Percentiles rank a stretch among this genome's conserved stretches.
Evolutionary conservation across 2,329 filamentous ascomycete genomes (phyloP).

Genomic region (Colletotrichum eleusines): DNA sequence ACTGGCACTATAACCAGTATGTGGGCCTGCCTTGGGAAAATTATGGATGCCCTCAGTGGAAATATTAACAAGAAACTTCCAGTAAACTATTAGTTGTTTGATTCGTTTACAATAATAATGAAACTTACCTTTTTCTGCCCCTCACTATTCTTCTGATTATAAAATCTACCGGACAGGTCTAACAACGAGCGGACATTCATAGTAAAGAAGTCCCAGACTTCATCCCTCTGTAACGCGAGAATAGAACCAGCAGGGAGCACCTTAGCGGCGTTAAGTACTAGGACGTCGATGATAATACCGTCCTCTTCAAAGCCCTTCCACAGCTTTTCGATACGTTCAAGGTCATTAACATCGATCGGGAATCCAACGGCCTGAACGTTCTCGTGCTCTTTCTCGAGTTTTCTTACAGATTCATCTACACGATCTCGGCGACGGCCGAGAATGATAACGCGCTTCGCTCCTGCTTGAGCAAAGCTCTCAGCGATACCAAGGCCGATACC

Average conservation of each 20-base stretch:
- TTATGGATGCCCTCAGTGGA: slow-evolving; percentile 49
- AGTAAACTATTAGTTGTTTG: background rate
- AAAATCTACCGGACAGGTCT: slow-evolving; percentile 44
- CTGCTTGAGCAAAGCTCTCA: slow-evolving; percentile 62
- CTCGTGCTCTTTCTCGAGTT: slow-evolving; percentile 35
- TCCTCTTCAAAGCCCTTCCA: slow-evolving; percentile 33
- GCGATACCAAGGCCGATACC: slow-evolving; percentile 76
- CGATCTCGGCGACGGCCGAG: slow-evolving; percentile 51
- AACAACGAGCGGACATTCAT: slow-evolving; percentile 41
- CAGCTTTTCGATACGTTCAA: slow-evolving; percentile 11
- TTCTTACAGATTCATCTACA: slow-evolving; percentile 47
- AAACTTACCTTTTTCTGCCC: slow-evolving; percentile 42
- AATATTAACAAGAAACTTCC: slow-evolving; percentile 50
- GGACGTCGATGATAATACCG: slow-evolving; percentile 46
- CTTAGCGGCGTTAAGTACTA: slow-evolving; percentile 47
- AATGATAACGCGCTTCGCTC: slow-evolving; percentile 54
- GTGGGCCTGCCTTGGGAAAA: slow-evolving; percentile 42
- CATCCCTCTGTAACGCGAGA: slow-evolving; percentile 29
- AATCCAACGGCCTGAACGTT: background rate
- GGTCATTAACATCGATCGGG: slow-evolving; percentile 8
- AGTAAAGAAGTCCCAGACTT: slow-evolving; percentile 33
- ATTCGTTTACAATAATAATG: background rate
- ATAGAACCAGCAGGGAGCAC: background rate
- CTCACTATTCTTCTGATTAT: slow-evolving; percentile 48
- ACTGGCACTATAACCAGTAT: slow-evolving; percentile 51